Evolutionary conservation across 106 monocot species (phyloP), one percentile per base, ranked within the genome.

Genomic region (Allium sativum): DNA sequence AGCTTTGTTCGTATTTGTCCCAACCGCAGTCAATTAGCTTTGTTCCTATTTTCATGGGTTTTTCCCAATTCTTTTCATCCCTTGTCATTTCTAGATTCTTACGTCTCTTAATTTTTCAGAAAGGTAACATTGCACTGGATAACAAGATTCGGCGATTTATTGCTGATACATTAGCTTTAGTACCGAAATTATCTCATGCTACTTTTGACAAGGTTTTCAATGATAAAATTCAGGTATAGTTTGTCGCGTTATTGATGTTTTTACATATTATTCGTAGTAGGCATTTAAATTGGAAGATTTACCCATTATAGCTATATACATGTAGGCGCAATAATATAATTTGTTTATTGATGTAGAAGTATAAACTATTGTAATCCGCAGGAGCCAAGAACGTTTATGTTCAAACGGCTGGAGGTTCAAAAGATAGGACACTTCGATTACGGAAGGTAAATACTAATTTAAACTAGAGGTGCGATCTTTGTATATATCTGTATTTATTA

Each of bases 171-270:
- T 46, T 96, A 58, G 68, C 81, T 40, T 87, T 82, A 12, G 68
- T 90, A 51, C 90, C 86, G 7, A 81, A 82, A 66, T 70, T 96
- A 43, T 77, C 82, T 59, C 87, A 90, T 4, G 58, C 77, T 42
- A 79, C 72, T 68, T 87, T 96, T 68, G 95, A 96, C 64, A 90
- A 84, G 74, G 56, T 96, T 55, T 96, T 96, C 66, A 96, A 87
- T 70, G 87, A 90, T 48, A 90, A 53, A 59, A 71, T 96, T 67
- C 95, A 96, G 87, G 95, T 96, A 74, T 18, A 19, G 9, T 1
- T 48, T 51, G 7, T 15, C 12, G n/a, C n/a, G n/a, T n/a, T n/a
- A n/a, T n/a, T n/a, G n/a, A n/a, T n/a, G n/a, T n/a, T n/a, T n/a
- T n/a, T n/a, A n/a, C n/a, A n/a, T n/a, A n/a, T n/a, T n/a, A n/a